Percentiles rank a stretch among this genome's conserved stretches.
phyloP scores from a whole-genome alignment of 179 eudicot genomes.

The Spergularia azorica region DNA sequence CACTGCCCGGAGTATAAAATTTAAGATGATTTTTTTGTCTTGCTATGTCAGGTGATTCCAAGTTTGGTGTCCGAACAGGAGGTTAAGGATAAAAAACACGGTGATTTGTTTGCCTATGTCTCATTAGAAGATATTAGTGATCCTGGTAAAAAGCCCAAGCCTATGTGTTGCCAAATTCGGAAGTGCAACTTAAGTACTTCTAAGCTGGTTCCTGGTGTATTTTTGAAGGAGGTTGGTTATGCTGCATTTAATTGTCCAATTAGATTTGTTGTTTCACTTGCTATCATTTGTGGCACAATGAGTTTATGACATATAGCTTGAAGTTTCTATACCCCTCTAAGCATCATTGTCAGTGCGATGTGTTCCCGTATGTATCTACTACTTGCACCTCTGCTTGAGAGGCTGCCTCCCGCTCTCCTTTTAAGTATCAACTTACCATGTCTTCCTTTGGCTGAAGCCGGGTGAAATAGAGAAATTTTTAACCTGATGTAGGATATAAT shows the following conservation, averaged over 20 bases:
- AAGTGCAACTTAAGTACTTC: constrained; percentile 70
- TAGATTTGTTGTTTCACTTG: neutral
- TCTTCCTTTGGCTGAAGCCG: neutral
- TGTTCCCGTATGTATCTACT: neutral
- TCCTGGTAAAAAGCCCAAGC: constrained; percentile 28
- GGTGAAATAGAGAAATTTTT: neutral
- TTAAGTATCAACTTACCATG: neutral
- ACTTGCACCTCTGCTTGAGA: neutral
- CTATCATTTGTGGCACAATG: neutral
- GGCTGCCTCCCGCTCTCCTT: neutral
- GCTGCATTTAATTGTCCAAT: constrained; percentile 2
- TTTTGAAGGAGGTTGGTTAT: constrained; percentile 65
- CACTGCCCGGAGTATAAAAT: neutral
- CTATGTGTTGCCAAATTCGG: constrained; percentile 45
- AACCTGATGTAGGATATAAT: neutral
- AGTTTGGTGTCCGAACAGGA: constrained; percentile 36
- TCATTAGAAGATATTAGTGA: constrained; percentile 41
- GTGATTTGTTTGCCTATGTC: constrained; percentile 67
- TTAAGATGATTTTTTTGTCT: neutral
- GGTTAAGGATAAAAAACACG: constrained; percentile 38
- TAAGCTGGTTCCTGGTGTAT: constrained; percentile 47
- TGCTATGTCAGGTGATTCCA: constrained; percentile 74
- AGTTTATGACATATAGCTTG: neutral
- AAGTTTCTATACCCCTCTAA: neutral
- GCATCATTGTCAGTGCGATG: neutral